Percentiles rank a stretch among this genome's conserved stretches.
These are phyloP conservation scores for Populus hybrid DNA, from an alignment of 441 rosid species.

Conservation along the genomic window DNA sequence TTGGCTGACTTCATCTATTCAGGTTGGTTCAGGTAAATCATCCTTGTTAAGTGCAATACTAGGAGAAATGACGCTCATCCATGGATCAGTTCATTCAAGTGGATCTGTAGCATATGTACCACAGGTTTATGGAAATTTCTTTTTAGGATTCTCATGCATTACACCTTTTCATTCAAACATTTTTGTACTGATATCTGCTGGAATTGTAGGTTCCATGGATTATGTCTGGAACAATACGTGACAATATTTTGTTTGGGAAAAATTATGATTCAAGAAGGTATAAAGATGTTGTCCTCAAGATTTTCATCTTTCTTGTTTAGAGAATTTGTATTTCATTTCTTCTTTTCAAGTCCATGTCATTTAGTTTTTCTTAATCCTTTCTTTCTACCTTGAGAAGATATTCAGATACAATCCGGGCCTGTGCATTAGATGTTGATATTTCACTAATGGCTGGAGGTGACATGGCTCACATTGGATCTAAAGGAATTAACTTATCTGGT, in stretches of 20 bases:
- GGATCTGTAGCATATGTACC: conserved; percentile 86
- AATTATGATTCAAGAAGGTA: conserved; percentile 68
- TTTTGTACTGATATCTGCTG: conserved; percentile 20
- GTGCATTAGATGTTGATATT: conserved; percentile 81
- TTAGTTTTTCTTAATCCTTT: conserved; percentile 1
- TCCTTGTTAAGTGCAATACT: conserved; percentile 72
- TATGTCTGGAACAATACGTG: conserved; percentile 83
- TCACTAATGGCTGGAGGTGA: conserved; percentile 86
- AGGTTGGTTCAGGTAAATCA: conserved; percentile 99
- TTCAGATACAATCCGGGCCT: conserved; percentile 58
- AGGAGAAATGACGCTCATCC: conserved; percentile 67
- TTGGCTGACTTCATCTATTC: conserved; percentile 27
- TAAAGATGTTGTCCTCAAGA: conserved; percentile 1
- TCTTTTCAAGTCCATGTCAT: conserved; percentile 1
- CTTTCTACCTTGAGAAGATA: conserved; percentile 46
- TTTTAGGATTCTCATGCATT: conserved; percentile 13
- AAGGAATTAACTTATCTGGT: conserved; percentile 92
- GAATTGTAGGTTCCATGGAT: conserved; percentile 87
- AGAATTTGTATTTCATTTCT: not conserved
- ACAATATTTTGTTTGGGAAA: conserved; percentile 76
- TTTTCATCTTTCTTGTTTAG: not conserved
- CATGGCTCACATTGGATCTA: conserved; percentile 82
- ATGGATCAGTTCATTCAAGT: conserved; percentile 54
- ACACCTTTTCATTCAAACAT: conserved; percentile 18
- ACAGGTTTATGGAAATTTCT: conserved; percentile 56